Base-by-base conservation (phyloP, 345 rosid species). In the Geranium brycei region DNA sequence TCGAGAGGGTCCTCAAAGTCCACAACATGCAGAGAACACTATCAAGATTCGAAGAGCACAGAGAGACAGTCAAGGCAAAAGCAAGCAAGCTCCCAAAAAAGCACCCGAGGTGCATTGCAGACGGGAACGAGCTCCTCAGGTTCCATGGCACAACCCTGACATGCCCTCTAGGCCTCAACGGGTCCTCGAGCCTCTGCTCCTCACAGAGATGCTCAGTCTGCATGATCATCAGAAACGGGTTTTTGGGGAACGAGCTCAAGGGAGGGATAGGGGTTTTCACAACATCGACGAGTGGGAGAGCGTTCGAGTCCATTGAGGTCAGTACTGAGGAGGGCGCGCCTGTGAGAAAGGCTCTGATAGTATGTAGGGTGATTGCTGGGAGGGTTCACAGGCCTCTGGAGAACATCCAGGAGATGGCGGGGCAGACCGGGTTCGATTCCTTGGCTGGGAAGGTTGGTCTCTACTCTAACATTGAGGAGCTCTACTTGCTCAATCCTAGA, bases 361-460 rank as follows among this genome's bases (percentile, higher is more conserved):
- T 92, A 19, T 92, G 98, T 75, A 70, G 98, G 72, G 98, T 92
- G 17, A 87, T 92, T 19, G 98, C 98, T 0, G 98, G 98, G 17
- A 87, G 98, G 71, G 98, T 92, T 56, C 98, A 92, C 67, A 78
- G 90, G 75, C 97, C 97, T 16, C 70, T 92, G 76, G 96, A 89
- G 74, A 86, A 92, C 67, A 86, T 83, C 71, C 88, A 85, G 68
- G 98, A 87, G 75, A 80, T 89, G 69, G 75, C 83, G 53, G 84
- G 96, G 30, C 87, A 87, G 75, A 83, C 79, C 16, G 98, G 97
- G 72, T 89, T 92, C 69, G 98, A 92, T 81, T 92, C 98, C 12
- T 79, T 92, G 71, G 97, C 98, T 0, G 98, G 98, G 0, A 92
- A 87, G 77, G 95, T 92, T 65, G 98, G 98, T 57, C 81, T 92